Conservation (phyloP, 1,284 basidiomycete species). For the Tylopilus orsonianus region DNA sequence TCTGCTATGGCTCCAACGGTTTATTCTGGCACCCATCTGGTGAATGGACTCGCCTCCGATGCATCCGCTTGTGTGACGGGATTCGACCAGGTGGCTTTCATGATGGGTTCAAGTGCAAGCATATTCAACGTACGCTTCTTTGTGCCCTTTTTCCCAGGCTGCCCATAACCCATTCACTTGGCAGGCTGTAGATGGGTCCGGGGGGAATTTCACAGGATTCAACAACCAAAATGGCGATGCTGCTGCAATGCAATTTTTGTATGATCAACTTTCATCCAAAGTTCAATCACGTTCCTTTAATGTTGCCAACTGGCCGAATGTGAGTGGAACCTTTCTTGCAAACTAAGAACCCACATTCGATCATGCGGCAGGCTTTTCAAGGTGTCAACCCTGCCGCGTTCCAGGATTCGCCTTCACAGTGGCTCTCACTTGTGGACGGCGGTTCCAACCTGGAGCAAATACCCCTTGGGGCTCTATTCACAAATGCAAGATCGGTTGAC, state of each 20-base stretch:
- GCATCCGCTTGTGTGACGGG: constrained; percentile 57
- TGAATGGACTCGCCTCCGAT: constrained; percentile 49
- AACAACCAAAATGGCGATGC: constrained; percentile 35
- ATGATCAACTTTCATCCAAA: constrained; percentile 42
- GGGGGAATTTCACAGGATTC: constrained; percentile 38
- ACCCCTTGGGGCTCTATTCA: constrained; percentile 63
- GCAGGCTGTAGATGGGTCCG: constrained; percentile 48
- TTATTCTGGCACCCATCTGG: constrained; percentile 59
- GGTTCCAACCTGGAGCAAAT: constrained; percentile 62
- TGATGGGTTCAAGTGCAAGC: constrained; percentile 66
- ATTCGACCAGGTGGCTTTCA: constrained; percentile 65
- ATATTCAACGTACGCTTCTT: constrained; percentile 54
- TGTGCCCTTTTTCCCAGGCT: not conserved
- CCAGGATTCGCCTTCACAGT: constrained; percentile 47
- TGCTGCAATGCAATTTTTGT: constrained; percentile 45
- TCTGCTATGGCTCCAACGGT: constrained; percentile 59
- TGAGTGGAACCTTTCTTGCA: constrained; percentile 21
- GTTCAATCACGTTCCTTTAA: constrained; percentile 55
- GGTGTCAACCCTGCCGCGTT: constrained; percentile 44
- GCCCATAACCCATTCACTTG: constrained; percentile 26
- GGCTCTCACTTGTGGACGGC: constrained; percentile 62
- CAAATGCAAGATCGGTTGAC: constrained; percentile 62
- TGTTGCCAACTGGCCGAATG: constrained; percentile 69
- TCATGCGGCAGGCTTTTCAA: constrained; percentile 45
- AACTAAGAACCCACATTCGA: not conserved